Conservation (phyloP, 257 asterid genomes). For the Linderniella brevidens region DNA sequence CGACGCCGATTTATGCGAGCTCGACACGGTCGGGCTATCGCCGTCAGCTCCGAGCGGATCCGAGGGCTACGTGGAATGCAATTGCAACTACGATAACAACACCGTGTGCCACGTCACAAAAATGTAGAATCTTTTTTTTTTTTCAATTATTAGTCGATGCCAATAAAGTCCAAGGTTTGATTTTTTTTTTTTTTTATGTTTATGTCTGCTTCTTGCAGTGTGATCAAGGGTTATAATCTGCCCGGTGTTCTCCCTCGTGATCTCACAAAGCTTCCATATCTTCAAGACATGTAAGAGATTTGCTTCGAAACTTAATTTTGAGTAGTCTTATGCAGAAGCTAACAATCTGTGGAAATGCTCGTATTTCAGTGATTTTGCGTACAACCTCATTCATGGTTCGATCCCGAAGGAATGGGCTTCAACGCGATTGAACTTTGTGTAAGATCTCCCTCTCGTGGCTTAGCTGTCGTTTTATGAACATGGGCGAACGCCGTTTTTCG, state of each 20-base stretch:
- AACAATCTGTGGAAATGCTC: background rate
- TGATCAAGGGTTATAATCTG: constrained; percentile 53
- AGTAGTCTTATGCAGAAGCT: background rate
- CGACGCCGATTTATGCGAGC: constrained; percentile 35
- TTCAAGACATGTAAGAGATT: constrained; percentile 41
- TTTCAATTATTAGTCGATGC: background rate
- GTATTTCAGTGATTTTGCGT: constrained; percentile 68
- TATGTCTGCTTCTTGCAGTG: constrained; percentile 31
- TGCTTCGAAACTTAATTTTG: background rate
- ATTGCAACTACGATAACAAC: constrained; percentile 26
- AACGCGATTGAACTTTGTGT: constrained; percentile 39
- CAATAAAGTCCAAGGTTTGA: background rate
- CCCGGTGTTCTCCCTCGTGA: constrained; percentile 64
- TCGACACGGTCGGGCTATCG: constrained; percentile 43
- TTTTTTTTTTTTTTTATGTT: background rate
- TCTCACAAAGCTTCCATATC: constrained; percentile 45
- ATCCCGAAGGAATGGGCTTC: constrained; percentile 84
- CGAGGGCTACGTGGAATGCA: constrained; percentile 41
- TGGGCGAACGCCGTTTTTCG: background rate
- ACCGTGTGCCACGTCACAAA: constrained; percentile 43
- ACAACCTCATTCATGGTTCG: constrained; percentile 59
- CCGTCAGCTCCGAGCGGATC: constrained; percentile 28
- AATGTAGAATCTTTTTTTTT: constrained; percentile 27
- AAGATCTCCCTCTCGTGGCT: too few species aligned
- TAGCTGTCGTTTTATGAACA: too few species aligned